Evolutionary conservation across 1,139 yeast genomes (phyloP), one percentile per base, ranked within the genome.

Genomic region (Saccharomycopsis hybrid): DNA sequence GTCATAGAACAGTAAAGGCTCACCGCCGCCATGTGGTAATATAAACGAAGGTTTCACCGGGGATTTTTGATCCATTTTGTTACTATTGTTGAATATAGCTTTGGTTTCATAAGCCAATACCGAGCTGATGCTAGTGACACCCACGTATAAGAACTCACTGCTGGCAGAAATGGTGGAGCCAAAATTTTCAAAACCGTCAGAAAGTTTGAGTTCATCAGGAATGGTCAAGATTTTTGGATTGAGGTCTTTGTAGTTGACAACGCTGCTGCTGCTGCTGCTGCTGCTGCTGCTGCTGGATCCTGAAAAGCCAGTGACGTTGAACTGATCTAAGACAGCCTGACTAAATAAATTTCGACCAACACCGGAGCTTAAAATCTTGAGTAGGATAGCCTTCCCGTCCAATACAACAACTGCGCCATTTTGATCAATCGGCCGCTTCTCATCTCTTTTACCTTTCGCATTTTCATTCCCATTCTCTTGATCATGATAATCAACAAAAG

Each of bases 111-210:
- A 67, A 1, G 61, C 62, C 11, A 65, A 54, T 0, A 71, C 66
- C 0, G 59, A 55, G 2, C 71, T 76, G 2, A 65, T 46, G 9
- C 69, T 66, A 38, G 61, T 63, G 1, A 65, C 54, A 1, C 70
- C 61, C 9, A 72, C 59, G 8, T 66, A 63, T 0, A 65, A 41
- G 9, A 55, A 53, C 2, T 56, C 47, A 1, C 52, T 50, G 7
- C 62, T 60, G 1, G 60, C 56, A 1, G 64, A 59, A 7, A 68
- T 48, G 1, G 64, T 51, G 1, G 65, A 52, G 1, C 73, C 72
- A 55, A 68, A 65, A 41, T 69, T 70, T 48, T 74, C 78, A 57
- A 64, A 69, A 8, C 64, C 62, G 55, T 55, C 2, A 57, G 44
- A 9, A 8, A 41, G 36, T 59, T 43, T 55, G 51, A 44, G 55